Base-by-base conservation (phyloP, 768 basidiomycete genomes). In the Paxillus ammoniavirescens region DNA sequence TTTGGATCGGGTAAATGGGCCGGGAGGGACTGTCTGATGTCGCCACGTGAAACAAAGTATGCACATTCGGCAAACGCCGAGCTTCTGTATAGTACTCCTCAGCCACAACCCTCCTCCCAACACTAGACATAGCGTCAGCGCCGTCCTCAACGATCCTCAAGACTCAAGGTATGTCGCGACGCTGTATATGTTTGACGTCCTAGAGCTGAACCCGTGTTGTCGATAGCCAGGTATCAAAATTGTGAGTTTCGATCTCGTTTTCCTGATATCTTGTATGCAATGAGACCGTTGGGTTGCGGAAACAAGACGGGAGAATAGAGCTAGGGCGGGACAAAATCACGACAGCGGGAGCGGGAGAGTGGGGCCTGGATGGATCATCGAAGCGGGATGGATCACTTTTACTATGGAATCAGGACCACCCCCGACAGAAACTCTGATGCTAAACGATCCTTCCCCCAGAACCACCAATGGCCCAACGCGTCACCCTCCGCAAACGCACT, bases 401-500 rank as follows among this genome's bases (percentile, higher is more conserved):
- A 13, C 37, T 38, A 2, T 38, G 14, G n/a, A 14, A 38, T 38
- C 12, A 14, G 37, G 37, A 38, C 12, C 37, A n/a, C 37, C 37
- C 13, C 13, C 37, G 4, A 14, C 37, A n/a, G 1, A 38, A n/a
- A 15, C 37, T 15, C 37, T 38, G 37, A 38, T n/a, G 6, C 37
- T 40, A 40, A 40, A 40, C 9, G 9, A 40, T 18, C 38, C n/a
- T 40, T 40, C n/a, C n/a, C n/a, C 38, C 38, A 40, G 49, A n/a
- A 40, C 15, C 28, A 41, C 10, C 37, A 76, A 98, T 98, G 96
- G 93, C 93, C 76, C 96, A 98, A 86, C 93, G 97, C 72, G 95
- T 99, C 68, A 97, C 94, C 67, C 93, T 99, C 79, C 90, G 97
- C 80, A 99, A 97, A 78, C 93, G 97, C 72, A 87, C 88, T 63